These are phyloP conservation scores for Lactarius quietus DNA, from an alignment of 768 basidiomycete genomes.

Conservation along the genomic window DNA sequence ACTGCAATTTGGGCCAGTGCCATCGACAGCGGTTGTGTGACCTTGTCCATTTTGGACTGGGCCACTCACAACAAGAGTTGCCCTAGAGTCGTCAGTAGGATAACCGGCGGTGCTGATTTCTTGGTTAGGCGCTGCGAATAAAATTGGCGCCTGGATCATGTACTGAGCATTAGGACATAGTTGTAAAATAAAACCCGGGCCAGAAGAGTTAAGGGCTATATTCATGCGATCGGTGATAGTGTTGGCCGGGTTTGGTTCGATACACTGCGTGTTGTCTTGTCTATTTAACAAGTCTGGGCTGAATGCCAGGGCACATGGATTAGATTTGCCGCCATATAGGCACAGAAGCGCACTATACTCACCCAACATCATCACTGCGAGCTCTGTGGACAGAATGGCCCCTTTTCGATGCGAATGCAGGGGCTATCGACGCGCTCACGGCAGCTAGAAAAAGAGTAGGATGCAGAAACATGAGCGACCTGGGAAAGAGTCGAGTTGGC, in stretches of 20 bases:
- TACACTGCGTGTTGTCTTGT: constrained; percentile 26
- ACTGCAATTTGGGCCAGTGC: constrained; percentile 55
- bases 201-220: constrained; percentile 57
- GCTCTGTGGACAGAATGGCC: background rate
- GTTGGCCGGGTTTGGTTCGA: constrained; percentile 53
- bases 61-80: constrained; percentile 66
- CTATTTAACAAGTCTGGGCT: constrained; percentile 5
- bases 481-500: background rate
- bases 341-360: background rate
- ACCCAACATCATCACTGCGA: background rate
- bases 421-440: background rate
- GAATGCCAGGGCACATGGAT: background rate
- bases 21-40: constrained; percentile 71
- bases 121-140: constrained; percentile 63
- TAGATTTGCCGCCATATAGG: background rate
- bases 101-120: constrained; percentile 82
- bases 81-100: constrained; percentile 62
- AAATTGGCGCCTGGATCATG: constrained; percentile 58
- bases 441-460: background rate
- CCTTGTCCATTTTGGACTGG: constrained; percentile 57
- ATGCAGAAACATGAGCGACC: background rate
- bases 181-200: constrained; percentile 58
- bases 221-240: constrained; percentile 65
- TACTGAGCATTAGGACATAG: constrained; percentile 67
- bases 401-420: constrained; percentile 2